Base-by-base conservation (phyloP, 176 grass and related monocot genomes). In the Eragrostis nindensis region DNA sequence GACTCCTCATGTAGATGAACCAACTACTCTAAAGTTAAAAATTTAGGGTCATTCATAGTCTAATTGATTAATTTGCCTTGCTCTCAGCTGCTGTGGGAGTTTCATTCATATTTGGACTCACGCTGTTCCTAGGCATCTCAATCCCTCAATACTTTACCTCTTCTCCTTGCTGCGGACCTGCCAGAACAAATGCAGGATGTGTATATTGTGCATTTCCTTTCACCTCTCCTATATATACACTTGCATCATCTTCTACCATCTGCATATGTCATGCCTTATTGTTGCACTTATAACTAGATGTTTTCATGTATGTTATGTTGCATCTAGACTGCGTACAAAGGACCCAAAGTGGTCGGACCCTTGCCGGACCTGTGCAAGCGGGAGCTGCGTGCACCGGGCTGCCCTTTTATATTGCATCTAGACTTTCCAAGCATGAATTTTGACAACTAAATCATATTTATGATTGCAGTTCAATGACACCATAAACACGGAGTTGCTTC, bases 381-480 rank as follows among this genome's bases (percentile, higher is more conserved):
- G n/a, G n/a, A n/a, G n/a, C n/a, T n/a, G n/a, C n/a, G n/a, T n/a
- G n/a, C n/a, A n/a, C n/a, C n/a, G n/a, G n/a, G n/a, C n/a, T n/a
- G n/a, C n/a, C n/a, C n/a, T n/a, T n/a, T n/a, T n/a, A n/a, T n/a
- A n/a, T n/a, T n/a, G n/a, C n/a, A n/a, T n/a, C n/a, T 85, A 49
- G 16, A 81, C 11, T 66, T 48, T 29, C 63, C 43, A 7, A 60
- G 4, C 60, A 11, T 68, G 72, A 78, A 77, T 27, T 24, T 27
- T 68, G 21, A 77, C 66, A 26, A 67, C 13, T 43, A 66, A 50
- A 16, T 25, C 10, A 11, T 53, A 47, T 53, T 21, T 32, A 13
- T 75, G 16, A 17, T 63, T 83, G 72, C 96, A 99, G 96, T 99
- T 99, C 82, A 99, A 99, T 39, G 96, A 95, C 71, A 92, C 95